Conservation (phyloP, 176 grass and related monocot species). For the Bonia amplexicaulis region DNA sequence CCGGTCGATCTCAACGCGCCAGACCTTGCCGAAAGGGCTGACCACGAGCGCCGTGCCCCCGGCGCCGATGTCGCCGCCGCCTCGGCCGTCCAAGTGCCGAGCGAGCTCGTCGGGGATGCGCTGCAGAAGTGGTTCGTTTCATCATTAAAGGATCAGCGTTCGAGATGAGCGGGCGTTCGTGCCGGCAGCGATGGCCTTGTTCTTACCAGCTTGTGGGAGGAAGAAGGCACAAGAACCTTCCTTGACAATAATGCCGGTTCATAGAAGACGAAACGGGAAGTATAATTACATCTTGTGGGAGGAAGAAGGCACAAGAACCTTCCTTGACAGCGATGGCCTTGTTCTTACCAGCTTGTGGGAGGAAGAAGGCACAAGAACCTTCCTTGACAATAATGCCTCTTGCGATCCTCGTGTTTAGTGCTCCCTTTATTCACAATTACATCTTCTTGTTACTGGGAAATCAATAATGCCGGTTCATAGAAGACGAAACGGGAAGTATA, state of each 20-base stretch:
- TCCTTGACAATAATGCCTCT: no score
- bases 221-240: background rate
- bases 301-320: background rate
- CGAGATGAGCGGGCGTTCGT: background rate
- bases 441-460: no score
- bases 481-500: background rate
- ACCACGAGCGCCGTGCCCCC: background rate
- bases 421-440: no score
- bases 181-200: no score
- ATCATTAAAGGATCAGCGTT: background rate
- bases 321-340: background rate
- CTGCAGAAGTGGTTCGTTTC: background rate
- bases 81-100: background rate
- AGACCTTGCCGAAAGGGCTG: conserved; percentile 24
- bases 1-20: conserved; percentile 20
- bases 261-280: no score
- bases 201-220: background rate
- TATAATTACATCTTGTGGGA: no score
- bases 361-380: background rate
- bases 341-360: background rate
- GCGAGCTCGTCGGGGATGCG: conserved; percentile 15
- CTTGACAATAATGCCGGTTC: no score
- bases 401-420: no score
- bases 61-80: no score
- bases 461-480: background rate